Percentiles rank a stretch among this genome's conserved stretches.
Conservation (phyloP, 1,139 yeast species). For the Waltiozyma sp. region DNA sequence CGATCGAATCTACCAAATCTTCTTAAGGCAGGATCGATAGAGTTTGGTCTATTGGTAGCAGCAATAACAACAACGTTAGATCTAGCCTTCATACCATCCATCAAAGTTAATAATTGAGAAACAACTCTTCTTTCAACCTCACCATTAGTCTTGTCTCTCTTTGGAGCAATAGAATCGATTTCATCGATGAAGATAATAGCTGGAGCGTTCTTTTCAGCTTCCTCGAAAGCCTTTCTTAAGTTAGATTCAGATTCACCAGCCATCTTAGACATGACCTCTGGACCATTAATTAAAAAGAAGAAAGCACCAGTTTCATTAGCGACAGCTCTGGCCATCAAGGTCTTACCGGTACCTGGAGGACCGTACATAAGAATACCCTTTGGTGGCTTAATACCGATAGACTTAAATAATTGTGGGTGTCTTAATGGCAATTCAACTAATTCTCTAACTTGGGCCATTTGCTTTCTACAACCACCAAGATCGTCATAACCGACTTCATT, state of each 20-base stretch:
- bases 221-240: conserved; percentile 95
- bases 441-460: conserved; percentile 97
- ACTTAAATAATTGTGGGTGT: conserved; percentile 93
- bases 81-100: conserved; percentile 99
- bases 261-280: conserved; percentile 99
- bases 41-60: conserved; percentile 94
- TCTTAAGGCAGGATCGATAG: conserved; percentile 96
- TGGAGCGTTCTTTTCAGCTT: conserved; percentile 98
- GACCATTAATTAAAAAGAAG: conserved; percentile 95
- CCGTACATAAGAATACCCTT: conserved; percentile 96
- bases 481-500: conserved; percentile 98
- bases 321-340: conserved; percentile 98
- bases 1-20: conserved; percentile 98
- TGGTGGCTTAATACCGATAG: conserved; percentile 96
- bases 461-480: conserved; percentile 97
- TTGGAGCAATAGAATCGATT: conserved; percentile 97
- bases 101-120: conserved; percentile 87
- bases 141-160: conserved; percentile 99
- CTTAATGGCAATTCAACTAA: conserved; percentile 92
- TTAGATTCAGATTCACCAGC: conserved; percentile 99
- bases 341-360: conserved; percentile 98
- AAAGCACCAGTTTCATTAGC: conserved; percentile 99
- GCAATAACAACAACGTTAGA: conserved; percentile 93
- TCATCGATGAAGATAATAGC: conserved; percentile 96
- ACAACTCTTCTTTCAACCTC: conserved; percentile 98